Percentiles rank a stretch among this genome's conserved stretches.
Evolutionary conservation across 2,329 filamentous ascomycete genomes (phyloP).

Genomic region (Amesomyces nigricolor): DNA sequence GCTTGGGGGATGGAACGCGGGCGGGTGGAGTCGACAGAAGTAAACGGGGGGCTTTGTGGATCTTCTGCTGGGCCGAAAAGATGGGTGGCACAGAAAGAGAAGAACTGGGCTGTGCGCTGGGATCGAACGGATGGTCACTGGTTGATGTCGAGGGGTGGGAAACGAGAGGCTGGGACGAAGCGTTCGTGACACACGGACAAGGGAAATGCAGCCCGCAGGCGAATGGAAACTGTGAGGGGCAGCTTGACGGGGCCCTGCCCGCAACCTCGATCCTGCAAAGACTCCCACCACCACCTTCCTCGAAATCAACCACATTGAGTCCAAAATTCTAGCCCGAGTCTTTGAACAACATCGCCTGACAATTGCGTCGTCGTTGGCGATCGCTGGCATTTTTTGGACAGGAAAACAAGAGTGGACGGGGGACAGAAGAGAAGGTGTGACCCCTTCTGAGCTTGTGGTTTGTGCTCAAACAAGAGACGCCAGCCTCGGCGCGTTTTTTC

Average conservation of each 20-base stretch:
- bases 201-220: conserved; percentile 15
- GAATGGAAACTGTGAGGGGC: conserved; percentile 9
- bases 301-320: background rate
- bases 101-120: conserved; percentile 10
- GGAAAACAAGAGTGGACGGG: background rate
- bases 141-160: conserved; percentile 18
- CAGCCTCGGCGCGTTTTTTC: background rate
- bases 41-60: conserved; percentile 5
- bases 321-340: background rate
- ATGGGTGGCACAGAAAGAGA: conserved; percentile 14
- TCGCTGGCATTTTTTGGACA: too few relatives aligned
- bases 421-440: background rate
- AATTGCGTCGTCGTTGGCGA: background rate
- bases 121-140: conserved; percentile 20
- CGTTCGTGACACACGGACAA: conserved; percentile 15
- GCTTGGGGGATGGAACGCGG: conserved; percentile 9
- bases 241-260: background rate
- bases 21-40: conserved; percentile 12
- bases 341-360: background rate
- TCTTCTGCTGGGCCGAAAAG: conserved; percentile 5
- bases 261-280: background rate
- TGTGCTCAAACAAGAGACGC: background rate
- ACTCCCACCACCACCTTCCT: background rate
- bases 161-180: conserved; percentile 25
- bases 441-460: background rate